These are phyloP conservation scores for Cantharellus anzutake DNA, from an alignment of 768 basidiomycete genomes.

Conservation along the genomic window DNA sequence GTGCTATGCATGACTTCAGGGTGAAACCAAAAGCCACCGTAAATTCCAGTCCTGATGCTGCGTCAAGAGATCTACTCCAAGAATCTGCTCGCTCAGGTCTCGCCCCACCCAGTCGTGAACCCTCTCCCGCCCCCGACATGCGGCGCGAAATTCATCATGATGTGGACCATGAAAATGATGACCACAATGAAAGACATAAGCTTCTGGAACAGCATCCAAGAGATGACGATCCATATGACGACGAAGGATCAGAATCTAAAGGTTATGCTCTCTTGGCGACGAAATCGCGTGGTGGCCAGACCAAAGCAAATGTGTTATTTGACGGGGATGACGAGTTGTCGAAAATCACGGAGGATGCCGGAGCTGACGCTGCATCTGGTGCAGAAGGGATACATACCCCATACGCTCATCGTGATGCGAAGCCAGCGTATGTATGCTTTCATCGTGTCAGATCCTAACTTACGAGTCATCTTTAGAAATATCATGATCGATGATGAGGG, in stretches of 20 bases:
- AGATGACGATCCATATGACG: neutral
- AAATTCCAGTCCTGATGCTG: constrained; percentile 8
- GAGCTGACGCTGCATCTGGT: constrained; percentile 16
- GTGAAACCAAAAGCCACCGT: neutral
- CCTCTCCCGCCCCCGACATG: constrained; percentile 11
- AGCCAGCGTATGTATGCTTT: constrained; percentile 54
- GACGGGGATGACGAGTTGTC: constrained; percentile 57
- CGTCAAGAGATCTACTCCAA: constrained; percentile 10
- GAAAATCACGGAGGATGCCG: constrained; percentile 11
- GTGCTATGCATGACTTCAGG: constrained; percentile 83
- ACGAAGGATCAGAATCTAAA: neutral
- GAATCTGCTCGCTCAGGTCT: constrained; percentile 9
- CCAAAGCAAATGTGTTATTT: constrained; percentile 38
- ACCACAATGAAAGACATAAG: neutral
- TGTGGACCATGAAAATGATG: neutral
- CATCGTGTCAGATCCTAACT: neutral
- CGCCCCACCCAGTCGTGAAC: neutral
- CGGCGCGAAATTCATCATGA: constrained; percentile 38
- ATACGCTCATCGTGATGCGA: constrained; percentile 92
- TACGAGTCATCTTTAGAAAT: constrained; percentile 34
- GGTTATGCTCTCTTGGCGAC: neutral
- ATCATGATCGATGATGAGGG: constrained; percentile 94
- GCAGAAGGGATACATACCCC: constrained; percentile 45
- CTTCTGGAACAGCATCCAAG: neutral
- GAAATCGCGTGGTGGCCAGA: neutral